phyloP scores from a whole-genome alignment of 2,329 filamentous ascomycete genomes.

The Fusarium neocosmosporiellum region DNA sequence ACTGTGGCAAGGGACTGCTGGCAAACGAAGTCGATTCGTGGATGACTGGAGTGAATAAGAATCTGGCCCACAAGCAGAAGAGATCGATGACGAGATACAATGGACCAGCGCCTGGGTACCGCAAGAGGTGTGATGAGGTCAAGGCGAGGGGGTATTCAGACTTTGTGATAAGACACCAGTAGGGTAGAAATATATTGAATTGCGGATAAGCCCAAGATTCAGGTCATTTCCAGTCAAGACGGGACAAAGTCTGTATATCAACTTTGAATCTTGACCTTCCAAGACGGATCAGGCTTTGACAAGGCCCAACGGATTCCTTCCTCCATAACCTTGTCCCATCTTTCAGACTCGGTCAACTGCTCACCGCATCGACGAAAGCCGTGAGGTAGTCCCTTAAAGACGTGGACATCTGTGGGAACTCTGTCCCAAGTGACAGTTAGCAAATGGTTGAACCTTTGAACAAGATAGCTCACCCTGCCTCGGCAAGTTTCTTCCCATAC shows the following conservation, averaged over 20 bases:
- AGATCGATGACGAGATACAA: constrained; percentile 59
- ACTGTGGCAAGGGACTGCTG: constrained; percentile 57
- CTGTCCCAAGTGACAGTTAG: neutral
- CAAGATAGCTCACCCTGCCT: constrained; percentile 52
- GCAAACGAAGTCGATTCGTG: constrained; percentile 56
- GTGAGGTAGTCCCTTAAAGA: neutral
- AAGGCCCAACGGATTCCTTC: constrained; percentile 25
- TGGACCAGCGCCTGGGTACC: constrained; percentile 57
- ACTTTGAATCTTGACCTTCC: neutral
- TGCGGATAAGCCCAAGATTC: neutral
- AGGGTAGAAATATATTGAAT: neutral
- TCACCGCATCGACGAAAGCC: neutral
- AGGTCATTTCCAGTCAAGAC: no score
- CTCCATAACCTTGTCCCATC: constrained; percentile 3
- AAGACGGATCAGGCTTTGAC: constrained; percentile 46
- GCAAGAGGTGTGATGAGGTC: constrained; percentile 50
- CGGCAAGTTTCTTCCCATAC: constrained; percentile 55
- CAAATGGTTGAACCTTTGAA: neutral
- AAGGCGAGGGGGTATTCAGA: constrained; percentile 41
- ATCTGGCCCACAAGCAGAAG: constrained; percentile 58
- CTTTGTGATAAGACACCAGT: constrained; percentile 13
- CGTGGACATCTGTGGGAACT: neutral
- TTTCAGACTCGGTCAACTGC: neutral
- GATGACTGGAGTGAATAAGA: constrained; percentile 67
- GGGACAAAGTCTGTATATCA: neutral